These are phyloP conservation scores for Naganishia sp. DNA, from an alignment of 1,284 basidiomycete genomes.

Conservation along the genomic window DNA sequence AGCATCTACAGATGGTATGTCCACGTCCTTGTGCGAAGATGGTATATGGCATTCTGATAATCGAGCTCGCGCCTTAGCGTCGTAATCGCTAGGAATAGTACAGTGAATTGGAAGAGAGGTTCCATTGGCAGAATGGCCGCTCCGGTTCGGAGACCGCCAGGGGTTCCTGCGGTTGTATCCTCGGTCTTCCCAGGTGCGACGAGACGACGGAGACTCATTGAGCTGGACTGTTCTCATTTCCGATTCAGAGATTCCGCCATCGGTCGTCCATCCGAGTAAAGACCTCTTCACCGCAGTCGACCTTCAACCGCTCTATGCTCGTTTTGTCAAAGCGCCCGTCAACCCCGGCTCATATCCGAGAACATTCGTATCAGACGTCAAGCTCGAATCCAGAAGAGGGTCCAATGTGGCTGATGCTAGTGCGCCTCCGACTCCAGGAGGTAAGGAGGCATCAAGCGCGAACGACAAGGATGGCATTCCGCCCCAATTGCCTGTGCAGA, in stretches of 20 bases:
- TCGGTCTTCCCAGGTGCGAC: conserved; percentile 15
- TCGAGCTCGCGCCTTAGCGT: not conserved
- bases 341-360: conserved; percentile 5
- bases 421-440: not conserved
- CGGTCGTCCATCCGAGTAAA: conserved; percentile 13
- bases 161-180: conserved; percentile 18
- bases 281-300: conserved; percentile 25
- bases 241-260: conserved; percentile 8
- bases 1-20: too few relatives aligned
- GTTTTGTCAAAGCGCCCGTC: conserved; percentile 17
- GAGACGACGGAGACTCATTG: not conserved
- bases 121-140: not conserved
- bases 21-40: too few relatives aligned
- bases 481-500: not conserved
- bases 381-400: conserved; percentile 1
- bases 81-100: not conserved
- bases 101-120: not conserved
- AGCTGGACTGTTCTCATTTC: not conserved
- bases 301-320: conserved; percentile 24
- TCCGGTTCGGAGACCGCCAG: conserved; percentile 8
- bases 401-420: conserved; percentile 1
- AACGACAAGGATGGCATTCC: not conserved
- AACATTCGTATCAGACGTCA: conserved; percentile 11
- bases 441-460: not conserved
- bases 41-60: too few relatives aligned